These are phyloP conservation scores for Malassezia psittaci DNA, from an alignment of 1,284 basidiomycete genomes.

Conservation along the genomic window DNA sequence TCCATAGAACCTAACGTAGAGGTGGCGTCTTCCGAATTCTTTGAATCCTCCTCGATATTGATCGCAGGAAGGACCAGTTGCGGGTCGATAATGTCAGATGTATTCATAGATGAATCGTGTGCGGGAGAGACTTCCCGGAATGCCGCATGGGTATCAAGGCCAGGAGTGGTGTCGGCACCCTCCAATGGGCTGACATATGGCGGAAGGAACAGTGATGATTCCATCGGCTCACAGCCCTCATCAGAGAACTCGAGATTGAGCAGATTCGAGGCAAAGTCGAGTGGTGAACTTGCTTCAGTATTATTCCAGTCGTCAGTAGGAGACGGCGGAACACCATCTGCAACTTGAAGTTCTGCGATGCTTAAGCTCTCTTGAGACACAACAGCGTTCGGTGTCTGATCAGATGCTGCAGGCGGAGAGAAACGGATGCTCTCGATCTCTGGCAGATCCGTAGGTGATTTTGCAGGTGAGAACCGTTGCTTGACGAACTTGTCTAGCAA, in stretches of 20 bases:
- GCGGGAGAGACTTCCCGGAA: conserved; percentile 5
- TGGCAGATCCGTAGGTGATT: conserved; percentile 4
- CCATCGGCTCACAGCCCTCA: not conserved
- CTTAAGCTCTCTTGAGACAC: not conserved
- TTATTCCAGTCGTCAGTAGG: not conserved
- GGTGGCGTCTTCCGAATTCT: not conserved
- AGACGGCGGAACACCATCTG: not conserved
- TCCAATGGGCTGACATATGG: conserved; percentile 2
- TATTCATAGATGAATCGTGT: not conserved
- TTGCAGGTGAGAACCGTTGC: conserved; percentile 24
- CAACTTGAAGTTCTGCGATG: not conserved
- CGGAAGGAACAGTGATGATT: conserved; percentile 1
- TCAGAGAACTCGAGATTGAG: conserved; percentile 12
- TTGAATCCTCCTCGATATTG: not conserved
- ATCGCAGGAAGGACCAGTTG: not conserved
- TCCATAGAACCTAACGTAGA: not conserved
- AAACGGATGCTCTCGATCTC: conserved; percentile 27
- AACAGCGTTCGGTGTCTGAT: not conserved
- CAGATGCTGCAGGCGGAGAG: not conserved
- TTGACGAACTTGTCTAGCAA: conserved; percentile 37
- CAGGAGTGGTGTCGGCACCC: not conserved
- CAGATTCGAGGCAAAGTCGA: conserved; percentile 3
- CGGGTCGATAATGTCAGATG: not conserved
- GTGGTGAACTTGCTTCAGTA: not conserved
- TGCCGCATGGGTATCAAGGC: not conserved